A percentile compares a stretch with the other conserved stretches of the same genome.
These are phyloP conservation scores for Citeromyces siamensis DNA, from an alignment of 1,139 yeast genomes.

Conservation along the genomic window DNA sequence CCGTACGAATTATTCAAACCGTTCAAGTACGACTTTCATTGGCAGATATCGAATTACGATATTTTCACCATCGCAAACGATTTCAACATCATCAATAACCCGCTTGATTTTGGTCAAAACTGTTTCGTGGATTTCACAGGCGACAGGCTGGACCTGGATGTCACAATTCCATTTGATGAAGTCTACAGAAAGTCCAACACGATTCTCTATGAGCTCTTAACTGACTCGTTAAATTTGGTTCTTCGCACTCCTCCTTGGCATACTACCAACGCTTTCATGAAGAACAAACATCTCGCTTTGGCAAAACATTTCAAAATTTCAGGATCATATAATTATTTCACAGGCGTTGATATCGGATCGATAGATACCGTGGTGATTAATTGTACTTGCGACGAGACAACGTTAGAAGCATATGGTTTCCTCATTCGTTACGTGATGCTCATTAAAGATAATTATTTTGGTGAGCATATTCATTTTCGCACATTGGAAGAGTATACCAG, in stretches of 20 bases:
- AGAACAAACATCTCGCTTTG: conserved; percentile 49
- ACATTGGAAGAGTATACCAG: conserved; percentile 69
- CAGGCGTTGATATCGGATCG: conserved; percentile 47
- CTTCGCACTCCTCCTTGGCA: conserved; percentile 89
- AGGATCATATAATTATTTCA: conserved; percentile 57
- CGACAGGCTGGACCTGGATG: conserved; percentile 31
- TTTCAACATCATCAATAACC: conserved; percentile 77
- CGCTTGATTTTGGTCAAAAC: conserved; percentile 73
- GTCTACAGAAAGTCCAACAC: conserved; percentile 45
- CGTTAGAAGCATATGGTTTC: conserved; percentile 69
- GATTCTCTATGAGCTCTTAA: conserved; percentile 37
- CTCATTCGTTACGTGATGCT: conserved; percentile 63
- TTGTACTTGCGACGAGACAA: conserved; percentile 52
- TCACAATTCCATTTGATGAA: conserved; percentile 49
- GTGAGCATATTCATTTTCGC: conserved; percentile 70
- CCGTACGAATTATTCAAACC: conserved; percentile 75
- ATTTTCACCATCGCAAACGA: conserved; percentile 75
- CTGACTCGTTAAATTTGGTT: conserved; percentile 50
- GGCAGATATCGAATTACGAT: conserved; percentile 47
- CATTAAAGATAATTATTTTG: conserved; percentile 84
- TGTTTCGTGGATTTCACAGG: conserved; percentile 69
- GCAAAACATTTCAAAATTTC: conserved; percentile 45
- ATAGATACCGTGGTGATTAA: conserved; percentile 60
- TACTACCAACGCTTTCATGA: conserved; percentile 62
- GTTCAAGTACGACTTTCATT: conserved; percentile 43